Evolutionary conservation across 176 grass and related monocot genomes (phyloP).

Genomic region (maize (Zea mays)): DNA sequence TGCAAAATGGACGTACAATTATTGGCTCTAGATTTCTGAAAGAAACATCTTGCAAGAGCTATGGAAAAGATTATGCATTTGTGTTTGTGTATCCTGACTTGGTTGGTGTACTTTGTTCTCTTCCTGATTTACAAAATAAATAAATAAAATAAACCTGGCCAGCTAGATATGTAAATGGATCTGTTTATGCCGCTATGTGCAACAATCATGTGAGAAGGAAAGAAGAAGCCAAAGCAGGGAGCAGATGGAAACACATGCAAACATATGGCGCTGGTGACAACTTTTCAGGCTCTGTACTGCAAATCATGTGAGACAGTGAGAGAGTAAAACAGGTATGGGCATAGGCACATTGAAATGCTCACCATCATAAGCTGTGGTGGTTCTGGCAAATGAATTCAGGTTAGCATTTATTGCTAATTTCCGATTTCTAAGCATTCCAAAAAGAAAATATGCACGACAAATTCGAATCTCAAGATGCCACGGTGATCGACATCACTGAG

Average conservation of each 20-base stretch:
- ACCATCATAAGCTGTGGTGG: slow-evolving; percentile 1
- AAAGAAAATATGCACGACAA: background rate
- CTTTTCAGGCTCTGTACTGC: slow-evolving; percentile 9
- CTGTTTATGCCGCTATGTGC: slow-evolving; percentile 5
- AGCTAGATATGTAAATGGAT: background rate
- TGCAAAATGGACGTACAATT: slow-evolving; percentile 1
- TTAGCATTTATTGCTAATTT: background rate
- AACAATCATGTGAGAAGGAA: slow-evolving; percentile 30
- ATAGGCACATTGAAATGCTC: no score
- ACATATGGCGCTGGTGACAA: slow-evolving; percentile 22
- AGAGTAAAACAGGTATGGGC: slow-evolving; percentile 4
- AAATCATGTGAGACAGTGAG: slow-evolving; percentile 26
- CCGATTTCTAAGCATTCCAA: background rate
- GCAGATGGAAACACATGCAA: slow-evolving; percentile 32
- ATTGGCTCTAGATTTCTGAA: slow-evolving; percentile 23
- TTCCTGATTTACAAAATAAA: background rate
- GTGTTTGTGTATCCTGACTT: background rate
- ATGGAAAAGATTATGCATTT: slow-evolving; percentile 14
- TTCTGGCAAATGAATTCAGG: slow-evolving; percentile 11
- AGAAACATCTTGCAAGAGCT: background rate
- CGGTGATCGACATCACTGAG: background rate
- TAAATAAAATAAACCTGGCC: background rate
- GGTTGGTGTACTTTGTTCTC: slow-evolving; percentile 18
- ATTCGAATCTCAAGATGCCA: background rate
- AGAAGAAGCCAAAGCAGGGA: slow-evolving; percentile 32